Conservation (phyloP, 495 filamentous ascomycete genomes). For the Opeltia flavorubescens region DNA sequence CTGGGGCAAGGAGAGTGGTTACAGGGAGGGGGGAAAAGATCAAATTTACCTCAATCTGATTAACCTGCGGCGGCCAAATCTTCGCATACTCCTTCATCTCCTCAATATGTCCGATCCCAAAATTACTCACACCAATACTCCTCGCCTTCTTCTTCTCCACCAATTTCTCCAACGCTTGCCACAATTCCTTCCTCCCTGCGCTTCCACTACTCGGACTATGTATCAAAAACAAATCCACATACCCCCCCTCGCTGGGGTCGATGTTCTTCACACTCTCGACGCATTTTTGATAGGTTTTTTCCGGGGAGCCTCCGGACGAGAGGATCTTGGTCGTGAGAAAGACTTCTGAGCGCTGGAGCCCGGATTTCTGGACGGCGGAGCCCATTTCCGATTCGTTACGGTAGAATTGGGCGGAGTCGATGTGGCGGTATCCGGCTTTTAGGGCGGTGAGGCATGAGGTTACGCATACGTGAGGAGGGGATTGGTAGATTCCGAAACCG, state of each 20-base stretch:
- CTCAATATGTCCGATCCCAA: constrained; percentile 45
- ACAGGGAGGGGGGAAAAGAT: background rate
- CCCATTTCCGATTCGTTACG: constrained; percentile 55
- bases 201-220: constrained; percentile 44
- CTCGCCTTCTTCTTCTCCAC: constrained; percentile 41
- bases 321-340: constrained; percentile 59
- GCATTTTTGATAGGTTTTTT: constrained; percentile 43
- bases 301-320: constrained; percentile 35
- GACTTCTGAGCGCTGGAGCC: constrained; percentile 40
- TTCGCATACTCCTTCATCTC: constrained; percentile 47
- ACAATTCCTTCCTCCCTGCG: constrained; percentile 42
- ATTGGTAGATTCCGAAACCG: constrained; percentile 64
- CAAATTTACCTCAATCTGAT: constrained; percentile 49
- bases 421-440: constrained; percentile 51
- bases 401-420: constrained; percentile 63
- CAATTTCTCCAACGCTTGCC: constrained; percentile 50
- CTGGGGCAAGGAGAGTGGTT: background rate
- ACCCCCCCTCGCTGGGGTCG: constrained; percentile 32
- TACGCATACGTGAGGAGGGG: constrained; percentile 33
- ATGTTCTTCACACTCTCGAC: constrained; percentile 49
- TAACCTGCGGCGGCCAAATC: constrained; percentile 51
- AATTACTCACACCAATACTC: constrained; percentile 61
- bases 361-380: constrained; percentile 39
- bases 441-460: constrained; percentile 48
- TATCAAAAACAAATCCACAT: constrained; percentile 59